phyloP scores from a whole-genome alignment of 2,329 filamentous ascomycete genomes.

The Ceratocystis huliohia region DNA sequence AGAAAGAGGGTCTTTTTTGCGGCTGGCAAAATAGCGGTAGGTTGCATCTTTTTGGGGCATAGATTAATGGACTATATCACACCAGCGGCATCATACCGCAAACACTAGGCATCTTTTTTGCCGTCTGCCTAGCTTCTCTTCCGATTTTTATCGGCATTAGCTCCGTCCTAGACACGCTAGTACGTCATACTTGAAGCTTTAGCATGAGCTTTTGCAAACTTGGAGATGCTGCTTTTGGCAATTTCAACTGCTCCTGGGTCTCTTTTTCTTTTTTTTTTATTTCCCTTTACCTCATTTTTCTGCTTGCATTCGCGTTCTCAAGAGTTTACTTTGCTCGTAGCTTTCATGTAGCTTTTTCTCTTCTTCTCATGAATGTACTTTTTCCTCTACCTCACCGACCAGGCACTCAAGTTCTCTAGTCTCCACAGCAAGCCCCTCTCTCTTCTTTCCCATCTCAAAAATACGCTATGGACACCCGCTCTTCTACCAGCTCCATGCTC shows the following conservation, averaged over 20 bases:
- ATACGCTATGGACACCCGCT: background rate
- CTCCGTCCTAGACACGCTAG: background rate
- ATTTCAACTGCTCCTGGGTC: background rate
- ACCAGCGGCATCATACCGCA: background rate
- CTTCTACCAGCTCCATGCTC: background rate
- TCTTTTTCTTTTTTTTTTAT: background rate
- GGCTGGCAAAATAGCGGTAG: background rate
- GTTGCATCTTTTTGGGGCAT: background rate
- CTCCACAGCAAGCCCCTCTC: background rate
- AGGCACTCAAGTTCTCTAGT: background rate
- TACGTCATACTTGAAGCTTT: background rate
- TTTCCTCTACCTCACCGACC: background rate
- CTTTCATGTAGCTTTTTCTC: background rate
- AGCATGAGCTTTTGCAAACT: background rate
- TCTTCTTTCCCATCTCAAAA: background rate
- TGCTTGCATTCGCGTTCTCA: background rate
- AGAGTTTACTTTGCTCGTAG: too few species aligned
- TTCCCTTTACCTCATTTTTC: background rate
- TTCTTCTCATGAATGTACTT: background rate
- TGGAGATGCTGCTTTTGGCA: background rate
- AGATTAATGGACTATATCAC: background rate
- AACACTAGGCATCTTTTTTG: background rate
- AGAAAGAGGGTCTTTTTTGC: background rate
- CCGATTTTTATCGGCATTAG: background rate
- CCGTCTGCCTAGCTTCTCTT: background rate